Evolutionary conservation across 2,329 filamentous ascomycete species (phyloP), one percentile per base, ranked within the genome.

Genomic region (Fusarium continuum): DNA sequence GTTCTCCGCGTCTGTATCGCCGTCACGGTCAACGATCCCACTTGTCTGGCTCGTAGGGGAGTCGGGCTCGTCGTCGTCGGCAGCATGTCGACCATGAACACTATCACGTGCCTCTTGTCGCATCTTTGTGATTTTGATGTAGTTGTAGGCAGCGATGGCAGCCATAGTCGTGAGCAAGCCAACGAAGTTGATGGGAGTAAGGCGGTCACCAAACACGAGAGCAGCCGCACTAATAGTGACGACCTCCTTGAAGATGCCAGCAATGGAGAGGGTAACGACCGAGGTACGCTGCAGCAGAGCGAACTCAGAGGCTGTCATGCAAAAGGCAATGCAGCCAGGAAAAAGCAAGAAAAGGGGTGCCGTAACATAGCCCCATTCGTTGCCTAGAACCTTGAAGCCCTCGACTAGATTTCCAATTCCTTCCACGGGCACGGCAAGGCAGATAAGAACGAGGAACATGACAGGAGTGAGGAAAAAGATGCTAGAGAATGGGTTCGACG

Each of bases 191-290:
- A 99, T 87, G 0, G 89, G 81, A 0, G 93, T 97, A 39, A 99
- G 85, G 43, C 85, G 86, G 74, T 99, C 95, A 70, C 95, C 86
- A 80, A 97, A 99, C 5, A 97, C 88, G 23, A 96, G 76, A 8
- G 92, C 91, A 0, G 94, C 94, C 1, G 92, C 93, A 34, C 87
- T 89, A 71, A 99, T 98, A 13, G 95, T 99, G 51, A 99, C 89
- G 34, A 98, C 95, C 79, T 99, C 95, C 76, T 99, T 99, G 83
- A 99, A 98, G 61, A 99, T 98, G 60, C 95, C 95, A 62, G 93
- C 96, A 69, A 99, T 97, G 46, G 91, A 96, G 39, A 99, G 84
- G 0, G 95, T 98, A 46, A 99, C 95, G 48, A 99, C 95, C 2
- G 91, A 96, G 1, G 94, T 98, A 41, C 95, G 91, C 80, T 97